Conservation (phyloP, 1,284 basidiomycete genomes). For the Microbotryum scabiosae region DNA sequence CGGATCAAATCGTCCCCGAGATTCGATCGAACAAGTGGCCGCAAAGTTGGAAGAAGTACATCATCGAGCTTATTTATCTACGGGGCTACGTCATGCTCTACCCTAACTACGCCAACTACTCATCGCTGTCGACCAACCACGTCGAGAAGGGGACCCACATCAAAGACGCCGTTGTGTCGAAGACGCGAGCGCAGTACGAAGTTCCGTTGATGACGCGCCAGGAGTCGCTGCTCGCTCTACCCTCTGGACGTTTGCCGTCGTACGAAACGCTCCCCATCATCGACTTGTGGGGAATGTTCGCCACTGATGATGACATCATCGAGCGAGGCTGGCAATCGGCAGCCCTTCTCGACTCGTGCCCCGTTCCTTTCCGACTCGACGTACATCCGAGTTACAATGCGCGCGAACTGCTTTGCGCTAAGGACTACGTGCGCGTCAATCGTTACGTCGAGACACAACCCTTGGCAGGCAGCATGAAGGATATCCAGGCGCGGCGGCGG, state of each 20-base stretch:
- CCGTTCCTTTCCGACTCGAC: slow-evolving; percentile 9
- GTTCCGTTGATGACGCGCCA: slow-evolving; percentile 54
- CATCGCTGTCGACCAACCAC: slow-evolving; percentile 73
- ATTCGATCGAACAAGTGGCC: slow-evolving; percentile 70
- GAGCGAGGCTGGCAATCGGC: slow-evolving; percentile 40
- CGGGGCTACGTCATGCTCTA: slow-evolving; percentile 77
- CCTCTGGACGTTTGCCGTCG: slow-evolving; percentile 49
- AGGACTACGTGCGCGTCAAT: slow-evolving; percentile 21
- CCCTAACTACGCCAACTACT: slow-evolving; percentile 61
- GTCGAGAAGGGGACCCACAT: slow-evolving; percentile 72
- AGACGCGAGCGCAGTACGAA: slow-evolving; percentile 56
- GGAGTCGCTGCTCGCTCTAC: slow-evolving; percentile 48
- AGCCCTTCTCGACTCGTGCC: slow-evolving; percentile 28
- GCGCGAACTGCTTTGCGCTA: slow-evolving; percentile 41
- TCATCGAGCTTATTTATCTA: slow-evolving; percentile 70
- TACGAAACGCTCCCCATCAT: slow-evolving; percentile 55
- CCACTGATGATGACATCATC: slow-evolving; percentile 46
- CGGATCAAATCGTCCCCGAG: slow-evolving; percentile 53
- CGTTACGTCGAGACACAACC: slow-evolving; percentile 18
- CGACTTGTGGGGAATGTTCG: slow-evolving; percentile 57
- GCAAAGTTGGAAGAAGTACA: slow-evolving; percentile 74
- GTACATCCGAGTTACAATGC: slow-evolving; percentile 36
- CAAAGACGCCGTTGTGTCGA: slow-evolving; percentile 38
- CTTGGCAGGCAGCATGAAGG: background rate
- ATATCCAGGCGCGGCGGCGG: no score